Base-by-base conservation (phyloP, 31 red algal species). In the Asparagopsis taxiformis region DNA sequence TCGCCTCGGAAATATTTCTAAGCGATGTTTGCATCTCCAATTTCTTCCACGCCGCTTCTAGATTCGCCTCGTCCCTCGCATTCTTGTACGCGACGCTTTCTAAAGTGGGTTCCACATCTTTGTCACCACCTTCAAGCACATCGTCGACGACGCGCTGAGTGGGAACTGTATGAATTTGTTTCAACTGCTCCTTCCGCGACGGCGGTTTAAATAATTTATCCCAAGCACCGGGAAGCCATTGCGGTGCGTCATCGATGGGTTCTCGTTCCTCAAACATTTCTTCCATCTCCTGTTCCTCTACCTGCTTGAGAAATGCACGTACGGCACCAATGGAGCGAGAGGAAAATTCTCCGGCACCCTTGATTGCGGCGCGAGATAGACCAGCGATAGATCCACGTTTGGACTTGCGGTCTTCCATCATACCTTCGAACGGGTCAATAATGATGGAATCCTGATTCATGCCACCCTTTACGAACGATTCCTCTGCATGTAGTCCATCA, bases 351-450 rank as follows among this genome's bases (percentile, higher is more conserved):
- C 39, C 59, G 25, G 68, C 57, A 55, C 58, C 31, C 57, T 83
- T 83, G 2, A 83, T 25, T 33, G 66, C 25, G 65, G 55, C 43
- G 56, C 44, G 26, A 43, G 65, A 65, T 23, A 83, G 17, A 51
- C 54, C 21, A 37, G 59, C 28, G 57, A 73, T 37, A 37, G 58
- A 25, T 32, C 71, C 3, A 44, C 31, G 2, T 21, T 55, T 6
- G 26, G 31, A 52, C 32, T 58, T 37, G 35, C 58, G 54, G 51
- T 46, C 41, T 49, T 59, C 57, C 8, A 29, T 2, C 30, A 83
- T 83, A 25, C 79, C 79, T 30, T 83, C 79, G 61, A 83, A 83
- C 24, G 79, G 79, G 30, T 83, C 79, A 36, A 54, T 34, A 28
- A 64, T 73, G 49, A 52, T 15, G 1, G 65, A 7, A 62, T 83